Evolutionary conservation across 108 stramenopile genomes (phyloP).

Genomic region (Cylindrotheca fusiformis): DNA sequence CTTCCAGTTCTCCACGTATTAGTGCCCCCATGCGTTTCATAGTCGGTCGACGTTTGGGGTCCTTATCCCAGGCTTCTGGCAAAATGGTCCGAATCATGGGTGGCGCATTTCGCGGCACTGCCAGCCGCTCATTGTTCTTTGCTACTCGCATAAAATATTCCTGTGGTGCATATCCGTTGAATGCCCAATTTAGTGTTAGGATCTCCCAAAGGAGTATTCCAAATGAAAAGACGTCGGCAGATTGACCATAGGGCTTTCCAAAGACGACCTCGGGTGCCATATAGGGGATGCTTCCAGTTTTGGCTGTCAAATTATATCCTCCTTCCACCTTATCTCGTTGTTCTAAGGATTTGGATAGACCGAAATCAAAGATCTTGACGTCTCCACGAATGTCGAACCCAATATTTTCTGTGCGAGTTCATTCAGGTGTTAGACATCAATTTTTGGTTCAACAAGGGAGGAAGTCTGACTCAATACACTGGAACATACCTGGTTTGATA

Average conservation of each 20-base stretch:
- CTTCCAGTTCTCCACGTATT: slow-evolving; percentile 37
- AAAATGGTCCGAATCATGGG: slow-evolving; percentile 25
- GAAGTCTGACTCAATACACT: neutral
- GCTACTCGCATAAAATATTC: slow-evolving; percentile 31
- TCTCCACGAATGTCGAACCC: slow-evolving; percentile 51
- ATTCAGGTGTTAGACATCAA: no score
- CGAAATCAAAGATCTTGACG: slow-evolving; percentile 57
- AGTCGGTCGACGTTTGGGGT: slow-evolving; percentile 31
- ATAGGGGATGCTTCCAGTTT: slow-evolving; percentile 33
- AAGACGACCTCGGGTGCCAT: slow-evolving; percentile 79
- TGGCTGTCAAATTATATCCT: slow-evolving; percentile 34
- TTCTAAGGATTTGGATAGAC: slow-evolving; percentile 32
- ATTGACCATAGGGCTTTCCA: slow-evolving; percentile 49
- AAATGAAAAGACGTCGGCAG: slow-evolving; percentile 73
- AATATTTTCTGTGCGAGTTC: slow-evolving; percentile 47
- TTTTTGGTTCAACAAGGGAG: no score
- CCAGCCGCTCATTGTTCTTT: slow-evolving; percentile 10
- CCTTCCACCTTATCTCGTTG: slow-evolving; percentile 18
- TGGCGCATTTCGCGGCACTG: slow-evolving; percentile 12
- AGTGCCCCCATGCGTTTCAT: slow-evolving; percentile 35
- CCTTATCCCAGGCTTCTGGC: slow-evolving; percentile 38
- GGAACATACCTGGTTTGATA: slow-evolving; percentile 24
- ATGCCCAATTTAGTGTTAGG: slow-evolving; percentile 27
- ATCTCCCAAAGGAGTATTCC: slow-evolving; percentile 63
- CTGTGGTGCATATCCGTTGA: slow-evolving; percentile 13